A percentile compares a stretch with the other conserved stretches of the same genome.
These are phyloP conservation scores for Madurella mycetomatis DNA, from an alignment of 2,329 filamentous ascomycete species.

Conservation along the genomic window DNA sequence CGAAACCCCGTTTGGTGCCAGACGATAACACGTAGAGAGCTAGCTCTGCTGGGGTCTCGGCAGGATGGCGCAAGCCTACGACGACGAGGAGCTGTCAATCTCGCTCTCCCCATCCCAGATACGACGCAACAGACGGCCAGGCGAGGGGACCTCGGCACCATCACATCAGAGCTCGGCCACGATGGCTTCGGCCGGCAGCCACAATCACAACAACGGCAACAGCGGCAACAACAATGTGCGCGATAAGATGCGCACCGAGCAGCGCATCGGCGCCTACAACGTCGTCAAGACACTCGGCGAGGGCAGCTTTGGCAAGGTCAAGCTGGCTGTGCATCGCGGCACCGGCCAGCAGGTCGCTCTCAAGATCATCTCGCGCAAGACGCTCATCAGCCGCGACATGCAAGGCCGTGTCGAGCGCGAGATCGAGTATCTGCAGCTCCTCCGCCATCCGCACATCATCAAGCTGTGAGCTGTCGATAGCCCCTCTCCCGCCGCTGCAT, in stretches of 20 bases:
- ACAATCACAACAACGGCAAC: slow-evolving; percentile 23
- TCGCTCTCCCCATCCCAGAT: slow-evolving; percentile 63
- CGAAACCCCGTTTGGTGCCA: slow-evolving; percentile 2
- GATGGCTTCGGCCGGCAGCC: slow-evolving; percentile 26
- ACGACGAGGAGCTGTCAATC: slow-evolving; percentile 80
- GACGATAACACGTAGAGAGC: slow-evolving; percentile 3
- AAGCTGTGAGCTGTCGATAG: slow-evolving; percentile 65
- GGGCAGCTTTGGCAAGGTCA: slow-evolving; percentile 98
- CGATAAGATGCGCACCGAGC: slow-evolving; percentile 61
- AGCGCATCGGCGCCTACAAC: slow-evolving; percentile 87
- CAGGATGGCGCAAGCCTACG: slow-evolving; percentile 33
- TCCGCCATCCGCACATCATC: slow-evolving; percentile 97
- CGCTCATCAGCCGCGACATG: slow-evolving; percentile 96
- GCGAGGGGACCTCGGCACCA: slow-evolving; percentile 13
- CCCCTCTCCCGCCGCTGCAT: no score
- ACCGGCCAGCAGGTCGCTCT: slow-evolving; percentile 94
- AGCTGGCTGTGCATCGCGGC: slow-evolving; percentile 86
- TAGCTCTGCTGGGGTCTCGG: not conserved
- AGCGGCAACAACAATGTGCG: slow-evolving; percentile 16
- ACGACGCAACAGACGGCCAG: slow-evolving; percentile 44
- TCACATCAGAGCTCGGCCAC: not conserved
- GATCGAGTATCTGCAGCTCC: slow-evolving; percentile 93
- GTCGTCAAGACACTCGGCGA: slow-evolving; percentile 88
- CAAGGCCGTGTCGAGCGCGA: slow-evolving; percentile 94
- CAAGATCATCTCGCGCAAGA: slow-evolving; percentile 96